Evolutionary conservation across 257 asterid species (phyloP), one percentile per base, ranked within the genome.

Genomic region (Solanum virginianum): DNA sequence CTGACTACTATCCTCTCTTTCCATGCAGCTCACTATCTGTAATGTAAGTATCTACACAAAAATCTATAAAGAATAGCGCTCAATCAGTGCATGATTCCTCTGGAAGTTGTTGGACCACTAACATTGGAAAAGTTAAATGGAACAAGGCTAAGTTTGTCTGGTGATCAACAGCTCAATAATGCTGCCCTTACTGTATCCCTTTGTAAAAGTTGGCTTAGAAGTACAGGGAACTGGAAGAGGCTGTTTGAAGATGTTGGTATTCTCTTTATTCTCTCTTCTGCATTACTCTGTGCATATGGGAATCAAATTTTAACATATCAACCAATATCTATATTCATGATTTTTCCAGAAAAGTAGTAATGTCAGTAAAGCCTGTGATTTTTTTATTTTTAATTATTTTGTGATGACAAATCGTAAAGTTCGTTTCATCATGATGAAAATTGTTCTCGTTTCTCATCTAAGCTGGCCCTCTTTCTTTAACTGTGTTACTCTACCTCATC

Each of bases 151-250:
- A 93, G 95, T 89, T 91, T 95, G 90, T 92, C 95, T 32, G 99
- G 99, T 55, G 95, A 93, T 84, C 98, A 94, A 89, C 99, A 95
- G 86, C 89, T 91, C 77, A 89, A 88, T n/a, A 95, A 94, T 88
- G 98, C 97, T 86, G 92, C 94, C 86, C 98, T 95, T 81, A 97
- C 98, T 59, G 93, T 91, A 82, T 91, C 95, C 84, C 97, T 94
- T 88, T 95, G 98, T 86, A 91, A 89, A 92, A 88, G 94, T 88
- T 95, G 98, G 99, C 92, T 95, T 88, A 88, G 80, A 80, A 87
- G 88, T 47, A 91, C 95, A 14, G 97, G 98, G 85, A 89, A 90
- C 85, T 92, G 93, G 98, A 90, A 88, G 80, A 92, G 89, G 88
- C 90, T 89, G 80, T 91, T 91, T 84, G 84, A 85, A 85, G 89